Evolutionary conservation across 1,284 basidiomycete species (phyloP).

Genomic region (Boletus calvinii): DNA sequence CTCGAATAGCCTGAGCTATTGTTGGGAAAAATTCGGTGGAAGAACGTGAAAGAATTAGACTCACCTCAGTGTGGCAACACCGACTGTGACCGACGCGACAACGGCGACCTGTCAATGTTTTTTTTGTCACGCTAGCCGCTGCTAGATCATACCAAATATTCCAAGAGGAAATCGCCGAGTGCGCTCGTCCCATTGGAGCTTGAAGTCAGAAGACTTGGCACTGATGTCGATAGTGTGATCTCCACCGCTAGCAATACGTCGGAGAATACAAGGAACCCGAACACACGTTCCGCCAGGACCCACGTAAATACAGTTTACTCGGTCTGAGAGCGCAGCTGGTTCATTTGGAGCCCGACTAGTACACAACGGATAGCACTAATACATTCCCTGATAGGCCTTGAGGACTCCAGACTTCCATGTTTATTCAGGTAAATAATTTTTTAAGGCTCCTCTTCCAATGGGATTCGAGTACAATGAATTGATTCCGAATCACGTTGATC

Average conservation of each 20-base stretch:
- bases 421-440: background rate
- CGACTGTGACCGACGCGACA: too few species aligned
- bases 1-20: background rate
- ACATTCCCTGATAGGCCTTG: background rate
- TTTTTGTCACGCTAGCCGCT: constrained; percentile 5
- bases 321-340: background rate
- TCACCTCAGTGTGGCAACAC: too few species aligned
- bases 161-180: constrained; percentile 4
- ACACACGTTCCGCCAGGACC: constrained; percentile 23
- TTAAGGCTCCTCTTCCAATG: background rate
- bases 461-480: background rate
- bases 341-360: background rate
- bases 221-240: background rate
- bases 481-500: constrained; percentile 14
- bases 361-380: background rate
- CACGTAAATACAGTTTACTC: constrained; percentile 19
- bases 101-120: constrained; percentile 12
- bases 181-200: background rate
- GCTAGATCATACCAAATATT: background rate
- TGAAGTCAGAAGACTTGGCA: background rate
- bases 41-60: background rate
- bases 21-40: background rate
- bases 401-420: background rate
- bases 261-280: constrained; percentile 12
- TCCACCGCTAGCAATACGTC: background rate